phyloP scores from a whole-genome alignment of 2,329 filamentous ascomycete species.

The Coleophoma eucalyptorum region DNA sequence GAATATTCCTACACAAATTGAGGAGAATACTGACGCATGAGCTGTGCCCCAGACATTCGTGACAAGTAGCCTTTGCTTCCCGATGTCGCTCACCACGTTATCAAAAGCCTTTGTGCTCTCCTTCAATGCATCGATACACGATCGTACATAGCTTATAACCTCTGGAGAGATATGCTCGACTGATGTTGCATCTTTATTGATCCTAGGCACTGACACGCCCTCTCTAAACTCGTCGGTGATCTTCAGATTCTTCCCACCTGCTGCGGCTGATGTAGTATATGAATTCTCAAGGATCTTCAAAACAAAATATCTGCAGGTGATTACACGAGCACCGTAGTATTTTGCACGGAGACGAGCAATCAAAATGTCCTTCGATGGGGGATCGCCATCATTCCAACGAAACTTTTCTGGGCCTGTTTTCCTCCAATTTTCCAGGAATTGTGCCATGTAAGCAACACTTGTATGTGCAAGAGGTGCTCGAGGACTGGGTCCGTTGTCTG shows the following conservation, averaged over 20 bases:
- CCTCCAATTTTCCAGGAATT: conserved; percentile 7
- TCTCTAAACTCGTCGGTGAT: conserved; percentile 16
- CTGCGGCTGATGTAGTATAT: conserved; percentile 17
- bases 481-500: conserved; percentile 18
- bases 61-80: conserved; percentile 68
- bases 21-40: conserved; percentile 71
- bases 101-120: conserved; percentile 79
- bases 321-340: conserved; percentile 88
- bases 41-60: conserved; percentile 97
- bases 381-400: conserved; percentile 54
- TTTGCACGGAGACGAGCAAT: conserved; percentile 83
- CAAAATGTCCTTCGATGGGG: conserved; percentile 72
- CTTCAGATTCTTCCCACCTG: conserved; percentile 4
- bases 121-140: conserved; percentile 60
- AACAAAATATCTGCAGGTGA: conserved; percentile 79
- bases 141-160: conserved; percentile 50
- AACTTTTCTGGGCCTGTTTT: conserved; percentile 41
- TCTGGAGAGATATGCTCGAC: conserved; percentile 34
- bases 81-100: conserved; percentile 44
- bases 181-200: conserved; percentile 32
- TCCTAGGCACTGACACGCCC: conserved; percentile 26
- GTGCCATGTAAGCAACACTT: background rate
- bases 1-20: background rate
- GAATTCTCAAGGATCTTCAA: conserved; percentile 45
- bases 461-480: conserved; percentile 13